These are phyloP conservation scores for Ophiostoma ulmi DNA, from an alignment of 2,329 filamentous ascomycete genomes.

Conservation along the genomic window DNA sequence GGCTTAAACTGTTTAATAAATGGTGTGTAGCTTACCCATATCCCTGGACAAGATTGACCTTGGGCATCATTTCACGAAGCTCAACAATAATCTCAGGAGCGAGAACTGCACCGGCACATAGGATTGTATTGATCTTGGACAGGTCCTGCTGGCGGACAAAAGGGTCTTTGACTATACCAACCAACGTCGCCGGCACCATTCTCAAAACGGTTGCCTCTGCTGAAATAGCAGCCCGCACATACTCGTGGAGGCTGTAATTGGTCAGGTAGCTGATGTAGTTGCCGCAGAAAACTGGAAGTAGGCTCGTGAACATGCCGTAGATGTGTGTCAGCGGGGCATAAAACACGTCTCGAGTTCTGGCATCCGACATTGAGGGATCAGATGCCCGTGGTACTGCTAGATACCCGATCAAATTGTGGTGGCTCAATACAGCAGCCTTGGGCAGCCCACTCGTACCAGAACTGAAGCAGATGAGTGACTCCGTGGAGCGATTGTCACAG, in stretches of 20 bases:
- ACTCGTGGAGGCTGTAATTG: conserved; percentile 14
- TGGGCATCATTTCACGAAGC: conserved; percentile 15
- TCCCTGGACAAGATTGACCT: conserved; percentile 12
- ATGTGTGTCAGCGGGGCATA: conserved; percentile 17
- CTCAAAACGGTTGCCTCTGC: conserved; percentile 7
- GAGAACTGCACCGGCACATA: conserved; percentile 13
- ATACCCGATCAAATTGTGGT: conserved; percentile 17
- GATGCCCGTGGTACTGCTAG: neutral
- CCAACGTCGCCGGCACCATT: conserved; percentile 15
- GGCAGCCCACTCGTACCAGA: conserved; percentile 18
- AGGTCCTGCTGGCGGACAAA: conserved; percentile 7
- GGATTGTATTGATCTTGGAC: neutral
- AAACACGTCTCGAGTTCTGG: conserved; percentile 15
- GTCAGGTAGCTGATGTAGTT: conserved; percentile 15
- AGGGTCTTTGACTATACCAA: conserved; percentile 19
- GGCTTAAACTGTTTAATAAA: no score
- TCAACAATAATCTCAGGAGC: conserved; percentile 16
- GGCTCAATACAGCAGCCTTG: conserved; percentile 18
- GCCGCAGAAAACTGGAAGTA: neutral
- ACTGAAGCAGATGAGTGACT: conserved; percentile 18
- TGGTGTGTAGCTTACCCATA: conserved; percentile 10
- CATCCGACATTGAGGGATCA: conserved; percentile 2
- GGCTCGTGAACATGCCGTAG: conserved; percentile 16
- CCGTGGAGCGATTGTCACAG: neutral
- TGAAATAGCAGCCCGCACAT: neutral